phyloP scores from a whole-genome alignment of 208 protist species.

The Zelonia costaricensis region DNA sequence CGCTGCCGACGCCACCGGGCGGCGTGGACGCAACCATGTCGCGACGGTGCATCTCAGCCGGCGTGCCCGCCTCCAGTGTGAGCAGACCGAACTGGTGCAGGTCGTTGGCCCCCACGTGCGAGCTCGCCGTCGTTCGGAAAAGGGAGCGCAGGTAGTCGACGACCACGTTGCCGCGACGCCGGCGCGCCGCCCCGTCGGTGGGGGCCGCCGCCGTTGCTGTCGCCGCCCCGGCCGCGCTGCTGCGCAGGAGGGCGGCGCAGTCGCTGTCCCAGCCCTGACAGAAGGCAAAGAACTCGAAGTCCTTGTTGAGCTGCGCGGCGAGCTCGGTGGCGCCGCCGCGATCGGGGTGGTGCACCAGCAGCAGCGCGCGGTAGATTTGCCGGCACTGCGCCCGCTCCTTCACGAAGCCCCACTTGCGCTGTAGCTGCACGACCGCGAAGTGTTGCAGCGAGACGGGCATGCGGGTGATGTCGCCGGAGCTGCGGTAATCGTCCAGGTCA shows the following conservation, averaged over 20 bases:
- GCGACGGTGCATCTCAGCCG: conserved; percentile 43
- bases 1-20: not conserved
- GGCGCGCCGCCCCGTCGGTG: conserved; percentile 13
- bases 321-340: conserved; percentile 57
- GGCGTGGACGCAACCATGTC: conserved; percentile 24
- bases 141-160: conserved; percentile 66
- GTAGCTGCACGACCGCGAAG: conserved; percentile 74
- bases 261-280: conserved; percentile 64
- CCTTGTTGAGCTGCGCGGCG: conserved; percentile 63
- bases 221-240: conserved; percentile 3
- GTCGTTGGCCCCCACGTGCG: conserved; percentile 54
- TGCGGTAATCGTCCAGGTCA: conserved; percentile 70
- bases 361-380: conserved; percentile 61
- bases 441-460: conserved; percentile 82
- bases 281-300: conserved; percentile 80
- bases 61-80: conserved; percentile 47
- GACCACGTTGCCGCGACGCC: conserved; percentile 46
- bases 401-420: conserved; percentile 78
- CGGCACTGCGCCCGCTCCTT: conserved; percentile 57
- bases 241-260: conserved; percentile 37
- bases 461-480: conserved; percentile 50
- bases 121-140: conserved; percentile 64
- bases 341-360: conserved; percentile 77
- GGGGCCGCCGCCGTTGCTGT: conserved; percentile 8
- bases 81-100: conserved; percentile 70